Evolutionary conservation across 257 asterid species (phyloP), one percentile per base, ranked within the genome.

Genomic region (Solanum sparsipilum): DNA sequence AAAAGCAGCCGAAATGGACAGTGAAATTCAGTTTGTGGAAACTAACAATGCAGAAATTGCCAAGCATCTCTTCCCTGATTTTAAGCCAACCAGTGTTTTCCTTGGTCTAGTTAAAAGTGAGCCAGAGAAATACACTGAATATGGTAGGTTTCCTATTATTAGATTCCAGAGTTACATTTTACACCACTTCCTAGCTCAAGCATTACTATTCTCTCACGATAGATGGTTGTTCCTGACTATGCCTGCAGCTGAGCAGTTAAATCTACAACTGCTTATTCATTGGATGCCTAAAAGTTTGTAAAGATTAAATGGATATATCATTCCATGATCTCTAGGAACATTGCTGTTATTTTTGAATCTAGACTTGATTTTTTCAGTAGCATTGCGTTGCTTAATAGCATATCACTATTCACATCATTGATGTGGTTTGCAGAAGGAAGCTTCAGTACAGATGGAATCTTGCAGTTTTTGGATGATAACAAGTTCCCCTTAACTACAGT

Each of bases 71-170:
- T 96, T 93, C 88, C 99, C 94, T 29, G 65, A 65, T 70, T 88
- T 29, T 60, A 90, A 89, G 89, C 90, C 92, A 39, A 36, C 92
- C 31, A 90, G 87, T 56, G 85, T 90, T 39, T 94, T 93, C 93
- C 91, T 97, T 86, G 99, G 98, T 88, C 98, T 97, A 83, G 96
- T 93, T 90, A 96, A 96, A 92, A 91, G 88, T 27, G 98, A 95
- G 90, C 96, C 98, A n/a, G 98, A 97, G 93, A 94, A 91, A 36
- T 92, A 91, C 92, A 92, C 95, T 16, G 90, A 93, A 72, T 93
- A 92, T 83, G 98, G 99, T 97, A 91, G 89, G 95, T 91, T 88
- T 84, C 65, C 87, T 74, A 72, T 63, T n/a, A 44, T 44, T 60
- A 52, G 27, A 48, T 81, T 29, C 41, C 7, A 18, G 29, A 27